Conservation (phyloP, 768 basidiomycete genomes). For the Coprinopsis strossmayeri region DNA sequence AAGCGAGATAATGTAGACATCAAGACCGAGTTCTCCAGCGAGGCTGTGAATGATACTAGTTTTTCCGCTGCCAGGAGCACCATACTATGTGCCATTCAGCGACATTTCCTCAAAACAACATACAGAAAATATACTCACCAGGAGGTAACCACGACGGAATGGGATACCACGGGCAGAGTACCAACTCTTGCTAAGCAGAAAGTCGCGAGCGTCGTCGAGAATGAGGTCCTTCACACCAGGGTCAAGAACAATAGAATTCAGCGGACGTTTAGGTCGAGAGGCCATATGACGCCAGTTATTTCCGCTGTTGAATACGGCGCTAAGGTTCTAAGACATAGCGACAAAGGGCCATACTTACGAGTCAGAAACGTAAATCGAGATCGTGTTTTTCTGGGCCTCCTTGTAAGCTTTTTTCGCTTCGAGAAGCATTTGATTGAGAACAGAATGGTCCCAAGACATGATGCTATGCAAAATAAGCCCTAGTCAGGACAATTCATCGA, state of each 20-base stretch:
- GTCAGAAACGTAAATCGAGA: constrained; percentile 48
- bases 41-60: constrained; percentile 72
- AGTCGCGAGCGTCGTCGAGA: constrained; percentile 64
- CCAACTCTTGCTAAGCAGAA: constrained; percentile 64
- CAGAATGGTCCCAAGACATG: constrained; percentile 34
- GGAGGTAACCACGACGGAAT: constrained; percentile 74
- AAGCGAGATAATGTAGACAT: constrained; percentile 69
- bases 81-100: constrained; percentile 55
- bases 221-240: constrained; percentile 61
- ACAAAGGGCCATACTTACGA: constrained; percentile 19
- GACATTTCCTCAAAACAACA: no score
- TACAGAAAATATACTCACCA: no score
- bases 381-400: constrained; percentile 42
- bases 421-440: constrained; percentile 46
- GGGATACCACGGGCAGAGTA: constrained; percentile 74
- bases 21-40: constrained; percentile 70
- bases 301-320: constrained; percentile 1
- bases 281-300: constrained; percentile 51
- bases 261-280: constrained; percentile 52
- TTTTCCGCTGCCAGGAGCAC: constrained; percentile 74
- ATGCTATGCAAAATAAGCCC: constrained; percentile 33
- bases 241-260: constrained; percentile 65
- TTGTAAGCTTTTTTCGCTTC: constrained; percentile 49
- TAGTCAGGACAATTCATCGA: not conserved
- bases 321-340: not conserved